A percentile compares a stretch with the other conserved stretches of the same genome.
phyloP scores from a whole-genome alignment of 2,329 filamentous ascomycete genomes.

The Calonectria naviculata region DNA sequence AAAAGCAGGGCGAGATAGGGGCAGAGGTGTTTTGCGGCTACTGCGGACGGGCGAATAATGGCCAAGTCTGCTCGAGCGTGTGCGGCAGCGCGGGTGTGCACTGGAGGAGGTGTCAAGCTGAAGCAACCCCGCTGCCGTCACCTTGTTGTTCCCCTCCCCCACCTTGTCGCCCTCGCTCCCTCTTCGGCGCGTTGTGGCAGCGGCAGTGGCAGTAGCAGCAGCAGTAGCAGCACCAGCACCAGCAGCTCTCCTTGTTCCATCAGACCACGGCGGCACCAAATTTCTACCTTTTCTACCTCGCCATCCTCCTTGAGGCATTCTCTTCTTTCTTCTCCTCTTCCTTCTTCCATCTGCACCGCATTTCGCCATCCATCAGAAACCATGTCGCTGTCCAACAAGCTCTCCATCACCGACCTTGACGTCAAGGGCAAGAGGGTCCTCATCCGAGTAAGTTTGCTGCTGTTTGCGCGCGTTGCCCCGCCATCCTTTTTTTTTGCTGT shows the following conservation, averaged over 20 bases:
- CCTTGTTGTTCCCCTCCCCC: constrained; percentile 12
- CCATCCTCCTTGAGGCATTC: background rate
- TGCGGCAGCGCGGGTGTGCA: constrained; percentile 6
- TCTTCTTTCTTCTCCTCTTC: constrained; percentile 32
- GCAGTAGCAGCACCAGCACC: too few relatives aligned
- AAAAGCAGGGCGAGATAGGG: background rate
- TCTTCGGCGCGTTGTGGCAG: constrained; percentile 1
- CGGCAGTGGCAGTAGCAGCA: too few relatives aligned
- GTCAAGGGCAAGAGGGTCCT: constrained; percentile 98
- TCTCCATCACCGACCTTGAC: constrained; percentile 95
- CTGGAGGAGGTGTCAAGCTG: constrained; percentile 6
- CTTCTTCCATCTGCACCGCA: constrained; percentile 26
- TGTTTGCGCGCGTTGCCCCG: constrained; percentile 40
- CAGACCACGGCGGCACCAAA: constrained; percentile 21
- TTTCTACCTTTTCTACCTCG: constrained; percentile 14
- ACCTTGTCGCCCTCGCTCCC: constrained; percentile 10
- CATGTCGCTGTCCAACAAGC: constrained; percentile 99
- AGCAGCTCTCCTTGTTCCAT: constrained; percentile 18
- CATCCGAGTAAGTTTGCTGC: constrained; percentile 88
- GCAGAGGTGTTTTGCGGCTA: background rate
- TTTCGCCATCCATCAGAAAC: constrained; percentile 43
- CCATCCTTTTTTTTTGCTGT: constrained; percentile 33
- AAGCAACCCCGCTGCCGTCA: constrained; percentile 13
- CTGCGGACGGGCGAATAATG: background rate
- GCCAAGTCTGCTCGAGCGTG: background rate